Percentiles rank a stretch among this genome's conserved stretches.
These are phyloP conservation scores for Alternaria angustiovoidea DNA, from an alignment of 2,329 filamentous ascomycete genomes.

Conservation along the genomic window DNA sequence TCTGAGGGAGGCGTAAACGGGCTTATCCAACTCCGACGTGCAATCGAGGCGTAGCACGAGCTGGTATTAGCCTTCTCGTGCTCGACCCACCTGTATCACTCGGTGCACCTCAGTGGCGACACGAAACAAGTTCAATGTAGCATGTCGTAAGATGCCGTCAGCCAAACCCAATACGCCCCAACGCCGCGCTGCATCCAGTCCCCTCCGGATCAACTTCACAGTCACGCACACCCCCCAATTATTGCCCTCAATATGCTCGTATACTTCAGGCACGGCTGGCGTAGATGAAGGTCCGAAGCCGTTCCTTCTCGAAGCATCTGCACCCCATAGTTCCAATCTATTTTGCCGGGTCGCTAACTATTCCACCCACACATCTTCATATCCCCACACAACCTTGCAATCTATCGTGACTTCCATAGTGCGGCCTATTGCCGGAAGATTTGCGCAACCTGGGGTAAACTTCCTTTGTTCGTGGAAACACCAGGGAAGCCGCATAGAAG, in stretches of 20 bases:
- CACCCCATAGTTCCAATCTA: slow-evolving; percentile 47
- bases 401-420: slow-evolving; percentile 35
- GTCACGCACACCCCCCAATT: slow-evolving; percentile 26
- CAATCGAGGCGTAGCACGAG: slow-evolving; percentile 19
- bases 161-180: slow-evolving; percentile 32
- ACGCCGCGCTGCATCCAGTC: slow-evolving; percentile 21
- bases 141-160: slow-evolving; percentile 42
- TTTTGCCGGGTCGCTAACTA: slow-evolving; percentile 30
- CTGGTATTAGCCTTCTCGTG: slow-evolving; percentile 21
- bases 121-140: slow-evolving; percentile 34
- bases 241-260: slow-evolving; percentile 33
- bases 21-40: slow-evolving; percentile 20
- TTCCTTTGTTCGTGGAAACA: slow-evolving; percentile 34
- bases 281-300: slow-evolving; percentile 24
- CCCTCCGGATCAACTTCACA: slow-evolving; percentile 20
- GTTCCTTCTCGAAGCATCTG: slow-evolving; percentile 42
- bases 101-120: slow-evolving; percentile 36
- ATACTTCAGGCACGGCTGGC: slow-evolving; percentile 5
- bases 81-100: slow-evolving; percentile 35
- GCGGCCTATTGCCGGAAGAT: slow-evolving; percentile 41
- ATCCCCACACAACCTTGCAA: slow-evolving; percentile 43
- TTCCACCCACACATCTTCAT: slow-evolving; percentile 31
- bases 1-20: background rate
- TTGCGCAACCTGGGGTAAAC: slow-evolving; percentile 43
- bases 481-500: slow-evolving; percentile 27